These are phyloP conservation scores for Pythium vanterpoolii DNA, from an alignment of 352 stramenopile genomes.

Conservation along the genomic window DNA sequence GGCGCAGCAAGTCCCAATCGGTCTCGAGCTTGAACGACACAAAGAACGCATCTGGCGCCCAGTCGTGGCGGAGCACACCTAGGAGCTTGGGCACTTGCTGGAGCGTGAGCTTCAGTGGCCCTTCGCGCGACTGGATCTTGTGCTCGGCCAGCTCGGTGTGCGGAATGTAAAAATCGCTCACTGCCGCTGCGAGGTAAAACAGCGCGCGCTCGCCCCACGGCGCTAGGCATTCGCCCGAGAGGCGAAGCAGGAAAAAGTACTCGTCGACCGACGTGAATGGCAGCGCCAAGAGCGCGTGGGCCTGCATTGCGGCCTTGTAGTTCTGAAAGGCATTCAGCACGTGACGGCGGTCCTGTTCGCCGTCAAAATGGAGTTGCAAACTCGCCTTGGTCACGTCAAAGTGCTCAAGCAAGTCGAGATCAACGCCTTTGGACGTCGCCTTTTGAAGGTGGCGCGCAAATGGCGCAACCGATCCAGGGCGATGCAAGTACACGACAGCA, in stretches of 20 bases:
- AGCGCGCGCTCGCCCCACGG: constrained; percentile 72
- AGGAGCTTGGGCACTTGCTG: constrained; percentile 96
- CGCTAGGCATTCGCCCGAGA: constrained; percentile 64
- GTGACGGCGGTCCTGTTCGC: constrained; percentile 25
- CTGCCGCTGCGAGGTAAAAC: constrained; percentile 95
- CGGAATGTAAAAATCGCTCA: constrained; percentile 98
- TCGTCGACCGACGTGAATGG: constrained; percentile 95
- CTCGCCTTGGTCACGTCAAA: constrained; percentile 24
- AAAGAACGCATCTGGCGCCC: constrained; percentile 94
- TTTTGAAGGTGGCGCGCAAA: constrained; percentile 78
- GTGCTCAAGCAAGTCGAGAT: constrained; percentile 72
- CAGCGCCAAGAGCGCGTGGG: constrained; percentile 78
- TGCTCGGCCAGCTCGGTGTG: constrained; percentile 85
- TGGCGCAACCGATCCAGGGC: constrained; percentile 80
- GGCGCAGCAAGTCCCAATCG: constrained; percentile 90
- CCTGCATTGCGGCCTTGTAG: constrained; percentile 34
- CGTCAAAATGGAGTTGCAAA: constrained; percentile 24
- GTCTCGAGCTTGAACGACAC: constrained; percentile 99
- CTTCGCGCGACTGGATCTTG: constrained; percentile 95
- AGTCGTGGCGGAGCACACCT: constrained; percentile 85
- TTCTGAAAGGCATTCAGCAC: constrained; percentile 53
- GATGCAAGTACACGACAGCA: constrained; percentile 95
- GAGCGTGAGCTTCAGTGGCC: constrained; percentile 82
- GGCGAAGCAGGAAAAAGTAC: constrained; percentile 93
- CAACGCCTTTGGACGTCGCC: constrained; percentile 47